Percentiles rank a stretch among this genome's conserved stretches.
Conservation (phyloP, 1,284 basidiomycete species). For the Cutaneotrichosporon mucoides region DNA sequence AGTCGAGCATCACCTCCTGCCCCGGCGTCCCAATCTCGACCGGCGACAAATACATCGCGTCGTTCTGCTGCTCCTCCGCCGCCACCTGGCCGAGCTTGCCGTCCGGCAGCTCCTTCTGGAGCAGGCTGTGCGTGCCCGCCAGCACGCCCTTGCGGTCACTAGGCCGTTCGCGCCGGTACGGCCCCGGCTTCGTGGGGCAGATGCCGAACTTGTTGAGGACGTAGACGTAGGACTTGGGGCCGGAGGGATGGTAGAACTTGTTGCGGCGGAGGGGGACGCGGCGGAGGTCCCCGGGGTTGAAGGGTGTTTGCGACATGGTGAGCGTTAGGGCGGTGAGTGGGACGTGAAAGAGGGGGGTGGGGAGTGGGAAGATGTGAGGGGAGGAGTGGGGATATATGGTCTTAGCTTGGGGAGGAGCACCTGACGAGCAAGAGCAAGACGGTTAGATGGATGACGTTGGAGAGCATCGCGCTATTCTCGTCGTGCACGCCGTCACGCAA, state of each 20-base stretch:
- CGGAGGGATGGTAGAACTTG: constrained; percentile 6
- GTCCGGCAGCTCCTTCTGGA: neutral
- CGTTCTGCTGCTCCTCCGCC: constrained; percentile 9
- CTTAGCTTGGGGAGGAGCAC: no score
- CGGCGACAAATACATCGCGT: constrained; percentile 28
- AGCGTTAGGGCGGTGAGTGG: no score
- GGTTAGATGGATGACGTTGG: no score
- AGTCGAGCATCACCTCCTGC: constrained; percentile 47
- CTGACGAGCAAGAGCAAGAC: no score
- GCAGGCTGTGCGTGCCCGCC: neutral
- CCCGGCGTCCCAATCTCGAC: constrained; percentile 36
- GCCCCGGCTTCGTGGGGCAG: constrained; percentile 8
- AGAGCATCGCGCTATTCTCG: no score
- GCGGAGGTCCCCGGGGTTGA: neutral
- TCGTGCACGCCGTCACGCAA: no score
- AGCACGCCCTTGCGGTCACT: constrained; percentile 1
- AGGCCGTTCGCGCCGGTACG: neutral
- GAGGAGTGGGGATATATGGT: no score
- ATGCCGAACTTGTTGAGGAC: constrained; percentile 4
- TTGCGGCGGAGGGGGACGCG: neutral
- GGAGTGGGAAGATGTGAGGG: no score
- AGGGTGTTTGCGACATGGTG: no score
- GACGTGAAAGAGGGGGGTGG: no score
- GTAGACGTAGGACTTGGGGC: constrained; percentile 7
- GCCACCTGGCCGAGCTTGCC: neutral